These are phyloP conservation scores for Dunaliella sp. DNA, from an alignment of 139 green algal species.

Conservation along the genomic window DNA sequence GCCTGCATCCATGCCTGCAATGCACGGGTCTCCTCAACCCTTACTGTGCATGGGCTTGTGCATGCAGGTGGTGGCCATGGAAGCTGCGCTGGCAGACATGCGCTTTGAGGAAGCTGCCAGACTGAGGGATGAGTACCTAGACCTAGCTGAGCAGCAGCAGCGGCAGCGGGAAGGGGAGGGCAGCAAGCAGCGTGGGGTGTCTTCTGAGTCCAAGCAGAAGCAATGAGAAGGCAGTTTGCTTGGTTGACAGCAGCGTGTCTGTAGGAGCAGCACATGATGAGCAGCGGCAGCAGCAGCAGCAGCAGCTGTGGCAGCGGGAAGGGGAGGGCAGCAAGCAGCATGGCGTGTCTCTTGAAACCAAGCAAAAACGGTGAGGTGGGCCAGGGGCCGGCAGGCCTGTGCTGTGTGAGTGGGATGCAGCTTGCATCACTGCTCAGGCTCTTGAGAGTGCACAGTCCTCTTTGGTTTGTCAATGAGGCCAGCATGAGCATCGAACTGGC, in stretches of 20 bases:
- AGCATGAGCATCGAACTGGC: no score
- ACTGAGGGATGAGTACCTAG: conserved; percentile 44
- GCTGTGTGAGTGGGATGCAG: no score
- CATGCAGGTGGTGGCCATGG: conserved; percentile 57
- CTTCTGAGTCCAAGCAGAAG: not conserved
- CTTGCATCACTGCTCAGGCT: no score
- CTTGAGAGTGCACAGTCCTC: no score
- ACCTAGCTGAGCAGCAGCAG: not conserved
- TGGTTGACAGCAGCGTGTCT: not conserved
- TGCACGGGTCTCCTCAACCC: not conserved
- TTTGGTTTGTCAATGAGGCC: no score
- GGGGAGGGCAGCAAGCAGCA: not conserved
- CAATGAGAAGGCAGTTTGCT: not conserved
- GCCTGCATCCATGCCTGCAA: no score
- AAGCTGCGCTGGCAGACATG: conserved; percentile 47
- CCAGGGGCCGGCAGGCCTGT: no score
- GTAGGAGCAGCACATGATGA: no score
- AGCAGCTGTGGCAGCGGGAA: not conserved
- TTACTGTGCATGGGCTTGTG: conserved; percentile 11
- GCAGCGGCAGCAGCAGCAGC: no score
- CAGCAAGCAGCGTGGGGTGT: not conserved
- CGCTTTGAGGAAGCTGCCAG: conserved; percentile 49
- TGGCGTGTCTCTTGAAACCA: not conserved
- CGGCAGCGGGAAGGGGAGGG: not conserved
- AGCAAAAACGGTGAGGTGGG: not conserved